Evolutionary conservation across 805 yeast genomes (phyloP), one percentile per base, ranked within the genome.

Genomic region (Jamesozyma jinghongensis): DNA sequence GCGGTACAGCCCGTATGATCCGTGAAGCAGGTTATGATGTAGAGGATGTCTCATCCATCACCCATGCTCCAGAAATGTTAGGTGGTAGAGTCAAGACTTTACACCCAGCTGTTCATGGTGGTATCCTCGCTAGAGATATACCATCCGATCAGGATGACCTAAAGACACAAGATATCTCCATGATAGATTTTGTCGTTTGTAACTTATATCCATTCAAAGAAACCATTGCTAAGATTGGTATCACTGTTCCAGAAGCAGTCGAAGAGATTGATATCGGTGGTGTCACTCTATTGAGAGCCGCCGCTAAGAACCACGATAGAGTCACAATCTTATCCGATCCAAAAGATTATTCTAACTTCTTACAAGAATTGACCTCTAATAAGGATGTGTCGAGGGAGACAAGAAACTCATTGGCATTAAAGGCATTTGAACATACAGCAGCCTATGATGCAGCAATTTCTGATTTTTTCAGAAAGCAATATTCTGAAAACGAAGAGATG

Each of bases 251-350:
- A 30, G 97, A 92, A 71, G 98, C 98, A 18, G 97, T 90, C 41
- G 98, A 90, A 71, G 97, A 90, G 68, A 81, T 90, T 53, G 98
- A 90, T 63, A 90, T 92, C 60, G 98, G 98, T 58, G 92, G 98
- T 63, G 97, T 90, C 49, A 90, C 98, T 35, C 71, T 90, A 48
- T 73, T 90, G 63, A 81, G 98, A 68, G 98, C 98, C 37, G 97
- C 97, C 45, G 98, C 98, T 50, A 90, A 90, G 71, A 90, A 90
- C 71, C 98, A 90, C 66, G 73, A 90, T 47, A 79, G 98, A 69
- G 97, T 90, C 45, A 84, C 95, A 47, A 90, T 90, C 51, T 73
- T 90, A 58, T 83, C 94, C 19, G 97, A 90, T 68, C 97, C 98
- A 51, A 71, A 70, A 41, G 97, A 90, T 68, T 90, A 90, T 69